Evolutionary conservation across 257 asterid species (phyloP).

Genomic region (Penstemon davidsonii): DNA sequence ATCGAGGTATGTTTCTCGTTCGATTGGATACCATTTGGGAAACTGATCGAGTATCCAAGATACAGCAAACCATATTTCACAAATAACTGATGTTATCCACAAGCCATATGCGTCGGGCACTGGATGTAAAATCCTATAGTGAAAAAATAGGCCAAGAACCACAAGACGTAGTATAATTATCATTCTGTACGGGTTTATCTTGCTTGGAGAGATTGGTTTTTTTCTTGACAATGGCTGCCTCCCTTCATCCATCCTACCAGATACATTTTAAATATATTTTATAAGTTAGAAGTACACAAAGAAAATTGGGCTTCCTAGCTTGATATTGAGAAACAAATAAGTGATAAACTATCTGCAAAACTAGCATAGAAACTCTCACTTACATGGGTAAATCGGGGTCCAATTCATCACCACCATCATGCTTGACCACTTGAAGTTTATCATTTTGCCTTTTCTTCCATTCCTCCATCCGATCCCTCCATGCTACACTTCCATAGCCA

Average conservation of each 20-base stretch:
- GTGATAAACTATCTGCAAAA: neutral
- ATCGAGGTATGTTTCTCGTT: slow-evolving; percentile 89
- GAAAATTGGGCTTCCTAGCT: neutral
- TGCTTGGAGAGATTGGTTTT: slow-evolving; percentile 81
- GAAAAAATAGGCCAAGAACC: slow-evolving; percentile 81
- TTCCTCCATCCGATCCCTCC: slow-evolving; percentile 93
- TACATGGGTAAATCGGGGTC: slow-evolving; percentile 71
- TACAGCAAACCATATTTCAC: slow-evolving; percentile 92
- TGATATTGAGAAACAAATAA: neutral
- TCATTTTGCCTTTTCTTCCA: slow-evolving; percentile 79
- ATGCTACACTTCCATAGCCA: slow-evolving; percentile 95
- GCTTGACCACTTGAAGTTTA: slow-evolving; percentile 64
- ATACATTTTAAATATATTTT: slow-evolving; percentile 23
- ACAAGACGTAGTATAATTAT: slow-evolving; percentile 70
- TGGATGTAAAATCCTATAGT: slow-evolving; percentile 82
- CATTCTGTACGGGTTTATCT: slow-evolving; percentile 79
- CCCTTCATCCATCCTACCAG: slow-evolving; percentile 89
- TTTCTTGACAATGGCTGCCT: slow-evolving; percentile 93
- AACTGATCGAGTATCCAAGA: slow-evolving; percentile 97
- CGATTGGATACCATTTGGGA: slow-evolving; percentile 89
- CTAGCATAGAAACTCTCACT: slow-evolving; percentile 26
- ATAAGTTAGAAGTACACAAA: slow-evolving; percentile 8
- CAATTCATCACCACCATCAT: slow-evolving; percentile 42
- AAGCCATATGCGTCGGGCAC: slow-evolving; percentile 75
- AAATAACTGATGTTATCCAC: slow-evolving; percentile 90